Percentiles rank a stretch among this genome's conserved stretches.
Conservation (phyloP, 1,139 yeast species). For the Sugiyamaella novakii region DNA sequence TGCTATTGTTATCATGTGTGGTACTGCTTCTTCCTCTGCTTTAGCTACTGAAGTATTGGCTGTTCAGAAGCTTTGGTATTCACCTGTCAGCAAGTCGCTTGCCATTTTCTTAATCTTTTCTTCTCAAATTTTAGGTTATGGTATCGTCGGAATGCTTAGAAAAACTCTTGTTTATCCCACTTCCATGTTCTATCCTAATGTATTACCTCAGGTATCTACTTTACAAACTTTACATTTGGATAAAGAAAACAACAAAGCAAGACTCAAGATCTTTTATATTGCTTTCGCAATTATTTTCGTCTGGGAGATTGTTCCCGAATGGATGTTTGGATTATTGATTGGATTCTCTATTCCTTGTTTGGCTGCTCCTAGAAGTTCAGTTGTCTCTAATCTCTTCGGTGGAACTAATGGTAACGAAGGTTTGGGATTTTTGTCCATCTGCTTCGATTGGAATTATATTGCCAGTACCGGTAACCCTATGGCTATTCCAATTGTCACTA, state of each 20-base stretch:
- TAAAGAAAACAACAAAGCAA: conserved; percentile 27
- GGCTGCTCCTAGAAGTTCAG: conserved; percentile 34
- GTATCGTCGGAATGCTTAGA: conserved; percentile 58
- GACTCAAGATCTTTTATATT: conserved; percentile 30
- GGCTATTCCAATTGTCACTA: conserved; percentile 36
- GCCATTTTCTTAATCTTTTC: conserved; percentile 51
- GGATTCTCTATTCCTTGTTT: conserved; percentile 35
- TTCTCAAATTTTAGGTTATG: conserved; percentile 58
- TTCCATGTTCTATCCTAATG: conserved; percentile 54
- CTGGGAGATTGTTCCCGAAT: conserved; percentile 30
- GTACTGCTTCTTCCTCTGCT: conserved; percentile 56
- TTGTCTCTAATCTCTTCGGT: conserved; percentile 35
- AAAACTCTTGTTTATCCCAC: conserved; percentile 56
- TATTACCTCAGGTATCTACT: conserved; percentile 52
- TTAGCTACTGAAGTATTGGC: conserved; percentile 59
- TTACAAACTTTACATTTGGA: conserved; percentile 46
- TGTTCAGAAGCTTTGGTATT: conserved; percentile 51
- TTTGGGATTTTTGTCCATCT: conserved; percentile 37
- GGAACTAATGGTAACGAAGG: conserved; percentile 41
- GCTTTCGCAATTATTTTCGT: conserved; percentile 25
- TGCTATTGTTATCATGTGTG: conserved; percentile 54
- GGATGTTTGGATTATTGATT: conserved; percentile 28
- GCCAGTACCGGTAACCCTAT: conserved; percentile 38
- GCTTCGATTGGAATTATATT: conserved; percentile 40
- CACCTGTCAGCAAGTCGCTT: conserved; percentile 49